Evolutionary conservation across 345 rosid species (phyloP).

Genomic region (Eutrema japonicum): DNA sequence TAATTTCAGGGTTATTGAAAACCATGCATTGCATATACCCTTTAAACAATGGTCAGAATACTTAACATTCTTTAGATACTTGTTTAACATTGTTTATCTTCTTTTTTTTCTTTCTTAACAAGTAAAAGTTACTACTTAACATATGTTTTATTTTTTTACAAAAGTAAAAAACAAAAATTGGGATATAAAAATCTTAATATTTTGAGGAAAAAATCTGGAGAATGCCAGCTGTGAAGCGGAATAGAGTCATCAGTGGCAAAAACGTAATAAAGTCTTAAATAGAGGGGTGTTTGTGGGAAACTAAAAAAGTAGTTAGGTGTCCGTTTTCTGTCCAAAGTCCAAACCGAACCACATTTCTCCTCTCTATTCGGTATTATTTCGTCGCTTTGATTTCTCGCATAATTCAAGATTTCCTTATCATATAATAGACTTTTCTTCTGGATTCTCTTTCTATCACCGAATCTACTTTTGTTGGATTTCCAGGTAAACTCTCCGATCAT

Average conservation of each 20-base stretch:
- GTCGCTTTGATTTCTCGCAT: neutral
- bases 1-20: no score
- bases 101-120: no score
- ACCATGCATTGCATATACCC: no score
- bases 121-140: no score
- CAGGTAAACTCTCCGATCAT: neutral
- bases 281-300: neutral
- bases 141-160: no score
- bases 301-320: no score
- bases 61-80: no score
- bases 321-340: neutral
- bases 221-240: slow-evolving; percentile 3
- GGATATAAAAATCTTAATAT: neutral
- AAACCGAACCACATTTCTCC: neutral
- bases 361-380: no score
- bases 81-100: no score
- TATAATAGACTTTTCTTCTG: neutral
- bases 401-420: no score
- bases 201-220: neutral
- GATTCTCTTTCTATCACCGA: neutral
- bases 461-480: neutral
- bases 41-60: no score
- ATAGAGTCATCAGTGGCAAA: neutral
- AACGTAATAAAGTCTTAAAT: neutral
- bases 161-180: no score